These are phyloP conservation scores for Helotiales sp. DNA, from an alignment of 2,329 filamentous ascomycete species.

Conservation along the genomic window DNA sequence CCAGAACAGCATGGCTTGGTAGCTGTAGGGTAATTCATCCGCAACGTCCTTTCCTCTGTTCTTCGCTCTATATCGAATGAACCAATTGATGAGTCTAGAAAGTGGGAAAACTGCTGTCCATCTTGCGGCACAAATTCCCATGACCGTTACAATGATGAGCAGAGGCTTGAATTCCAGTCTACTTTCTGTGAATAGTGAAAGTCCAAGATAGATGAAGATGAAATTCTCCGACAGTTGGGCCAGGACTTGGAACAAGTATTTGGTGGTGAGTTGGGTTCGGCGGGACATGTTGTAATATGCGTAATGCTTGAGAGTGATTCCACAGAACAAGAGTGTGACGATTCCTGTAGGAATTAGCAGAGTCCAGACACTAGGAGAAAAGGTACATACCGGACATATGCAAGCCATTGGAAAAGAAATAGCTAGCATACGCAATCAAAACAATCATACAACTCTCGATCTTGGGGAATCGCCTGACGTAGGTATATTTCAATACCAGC, in stretches of 20 bases:
- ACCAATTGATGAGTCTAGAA: conserved; percentile 87
- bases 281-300: conserved; percentile 99
- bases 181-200: conserved; percentile 92
- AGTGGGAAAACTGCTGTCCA: conserved; percentile 96
- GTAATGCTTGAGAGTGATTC: conserved; percentile 98
- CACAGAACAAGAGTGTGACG: conserved; percentile 94
- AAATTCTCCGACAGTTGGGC: conserved; percentile 98
- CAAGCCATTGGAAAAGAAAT: conserved; percentile 96
- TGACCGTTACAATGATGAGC: conserved; percentile 89
- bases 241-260: conserved; percentile 94
- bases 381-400: conserved; percentile 85
- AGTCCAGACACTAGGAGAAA: not conserved
- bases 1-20: conserved; percentile 99
- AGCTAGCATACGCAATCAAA: conserved; percentile 92
- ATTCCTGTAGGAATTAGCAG: conserved; percentile 54
- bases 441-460: conserved; percentile 96
- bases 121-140: conserved; percentile 89
- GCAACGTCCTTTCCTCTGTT: conserved; percentile 75
- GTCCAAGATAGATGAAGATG: conserved; percentile 97
- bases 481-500: conserved; percentile 90
- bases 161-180: conserved; percentile 90
- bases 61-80: conserved; percentile 83
- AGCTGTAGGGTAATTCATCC: conserved; percentile 91
- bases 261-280: conserved; percentile 94
- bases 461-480: conserved; percentile 89